Conservation (phyloP, 176 grass and related monocot species). For the Lolium rigidum region DNA sequence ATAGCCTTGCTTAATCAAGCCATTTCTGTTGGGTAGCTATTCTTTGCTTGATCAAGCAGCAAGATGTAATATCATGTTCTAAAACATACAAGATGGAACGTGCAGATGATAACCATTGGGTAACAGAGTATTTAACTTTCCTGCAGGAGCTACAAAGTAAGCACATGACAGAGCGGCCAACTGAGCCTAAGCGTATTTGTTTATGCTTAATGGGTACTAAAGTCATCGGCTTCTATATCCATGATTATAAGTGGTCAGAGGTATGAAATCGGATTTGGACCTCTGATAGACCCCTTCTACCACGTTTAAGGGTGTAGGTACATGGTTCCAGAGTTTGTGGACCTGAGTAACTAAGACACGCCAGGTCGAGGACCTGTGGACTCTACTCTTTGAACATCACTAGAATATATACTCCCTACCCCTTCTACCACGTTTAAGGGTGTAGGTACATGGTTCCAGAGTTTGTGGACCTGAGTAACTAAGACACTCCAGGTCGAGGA, state of each 20-base stretch:
- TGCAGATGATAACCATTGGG: not conserved
- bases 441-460: not conserved
- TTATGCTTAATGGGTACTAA: not conserved
- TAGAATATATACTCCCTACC: not conserved
- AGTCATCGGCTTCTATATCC: not conserved
- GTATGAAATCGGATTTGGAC: not conserved
- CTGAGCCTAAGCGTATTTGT: conserved; percentile 5
- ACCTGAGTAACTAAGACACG: not conserved
- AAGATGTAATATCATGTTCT: conserved; percentile 9
- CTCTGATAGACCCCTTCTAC: not conserved
- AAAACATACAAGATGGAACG: conserved; percentile 8
- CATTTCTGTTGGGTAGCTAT: not conserved
- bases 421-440: too few species aligned
- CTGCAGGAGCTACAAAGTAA: not conserved
- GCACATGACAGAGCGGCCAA: not conserved
- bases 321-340: not conserved
- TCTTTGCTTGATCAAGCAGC: conserved; percentile 18
- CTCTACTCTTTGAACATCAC: conserved; percentile 25
- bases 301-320: not conserved
- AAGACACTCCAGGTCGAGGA: not conserved
- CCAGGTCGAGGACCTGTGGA: not conserved
- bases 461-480: not conserved
- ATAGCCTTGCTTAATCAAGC: not conserved
- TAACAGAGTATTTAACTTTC: not conserved
- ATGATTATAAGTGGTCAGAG: not conserved